phyloP scores from a whole-genome alignment of 1,139 yeast species.

The Saccharomycopsis hybrid region DNA sequence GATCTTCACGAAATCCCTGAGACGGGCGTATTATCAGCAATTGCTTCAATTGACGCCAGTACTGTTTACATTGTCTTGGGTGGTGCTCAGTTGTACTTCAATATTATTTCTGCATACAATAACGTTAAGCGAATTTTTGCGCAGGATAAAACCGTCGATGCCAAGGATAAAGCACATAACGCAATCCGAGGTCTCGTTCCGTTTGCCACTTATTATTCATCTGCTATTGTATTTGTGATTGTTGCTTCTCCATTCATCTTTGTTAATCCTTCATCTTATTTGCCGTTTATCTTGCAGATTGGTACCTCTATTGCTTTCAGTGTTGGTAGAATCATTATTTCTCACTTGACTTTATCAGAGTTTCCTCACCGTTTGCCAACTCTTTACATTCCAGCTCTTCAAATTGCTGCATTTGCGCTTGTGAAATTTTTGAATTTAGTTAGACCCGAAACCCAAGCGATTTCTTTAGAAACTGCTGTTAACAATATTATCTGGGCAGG shows the following conservation, averaged over 20 bases:
- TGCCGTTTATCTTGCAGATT: constrained; percentile 60
- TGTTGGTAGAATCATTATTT: constrained; percentile 85
- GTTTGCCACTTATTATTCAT: constrained; percentile 56
- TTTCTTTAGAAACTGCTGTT: constrained; percentile 23
- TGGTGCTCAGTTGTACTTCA: constrained; percentile 54
- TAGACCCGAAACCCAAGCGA: constrained; percentile 12
- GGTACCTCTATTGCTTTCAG: constrained; percentile 76
- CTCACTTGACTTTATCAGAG: constrained; percentile 72
- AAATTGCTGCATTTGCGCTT: constrained; percentile 40
- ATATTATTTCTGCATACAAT: constrained; percentile 62
- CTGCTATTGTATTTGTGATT: constrained; percentile 43
- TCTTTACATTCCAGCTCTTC: constrained; percentile 57
- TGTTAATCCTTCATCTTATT: constrained; percentile 35
- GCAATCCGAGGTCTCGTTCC: constrained; percentile 68
- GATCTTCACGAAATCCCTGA: not conserved
- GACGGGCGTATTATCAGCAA: not conserved
- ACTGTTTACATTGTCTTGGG: constrained; percentile 46
- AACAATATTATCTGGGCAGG: constrained; percentile 60
- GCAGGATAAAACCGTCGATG: constrained; percentile 29
- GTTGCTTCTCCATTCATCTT: constrained; percentile 44
- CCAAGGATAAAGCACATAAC: constrained; percentile 30
- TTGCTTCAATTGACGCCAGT: constrained; percentile 30
- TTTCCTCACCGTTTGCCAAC: constrained; percentile 75
- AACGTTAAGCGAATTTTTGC: constrained; percentile 56
- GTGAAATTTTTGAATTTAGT: constrained; percentile 27